phyloP scores from a whole-genome alignment of 2,329 filamentous ascomycete genomes.

The Biscogniauxia sp. region DNA sequence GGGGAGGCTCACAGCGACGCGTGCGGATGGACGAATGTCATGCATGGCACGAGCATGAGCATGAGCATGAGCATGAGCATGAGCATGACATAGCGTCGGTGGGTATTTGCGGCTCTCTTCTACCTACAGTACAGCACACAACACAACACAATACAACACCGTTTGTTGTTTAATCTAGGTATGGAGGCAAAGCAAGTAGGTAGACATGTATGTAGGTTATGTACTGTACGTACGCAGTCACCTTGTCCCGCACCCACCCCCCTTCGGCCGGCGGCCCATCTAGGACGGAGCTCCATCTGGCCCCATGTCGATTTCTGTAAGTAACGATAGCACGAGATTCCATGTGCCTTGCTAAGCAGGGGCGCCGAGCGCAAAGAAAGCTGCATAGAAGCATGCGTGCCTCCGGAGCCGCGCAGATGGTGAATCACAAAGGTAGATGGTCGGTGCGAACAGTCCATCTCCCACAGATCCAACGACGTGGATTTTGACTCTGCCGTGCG shows the following conservation, averaged over 20 bases:
- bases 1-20: slow-evolving; percentile 16
- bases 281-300: slow-evolving; percentile 22
- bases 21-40: slow-evolving; percentile 25
- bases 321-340: slow-evolving; percentile 33
- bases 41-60: slow-evolving; percentile 23
- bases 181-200: slow-evolving; percentile 10
- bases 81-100: slow-evolving; percentile 30
- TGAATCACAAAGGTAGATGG: slow-evolving; percentile 15
- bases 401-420: slow-evolving; percentile 25
- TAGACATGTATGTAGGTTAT: slow-evolving; percentile 10
- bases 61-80: slow-evolving; percentile 6
- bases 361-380: slow-evolving; percentile 13
- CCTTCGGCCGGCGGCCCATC: slow-evolving; percentile 17
- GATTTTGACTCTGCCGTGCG: slow-evolving; percentile 24
- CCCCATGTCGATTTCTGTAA: slow-evolving; percentile 7
- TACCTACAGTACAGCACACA: slow-evolving; percentile 14
- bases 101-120: slow-evolving; percentile 31
- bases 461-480: slow-evolving; percentile 20
- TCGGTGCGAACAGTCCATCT: slow-evolving; percentile 1
- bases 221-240: slow-evolving; percentile 16
- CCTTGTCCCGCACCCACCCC: slow-evolving; percentile 28
- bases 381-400: slow-evolving; percentile 30
- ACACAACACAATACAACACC: slow-evolving; percentile 1
- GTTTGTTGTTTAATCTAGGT: not conserved
- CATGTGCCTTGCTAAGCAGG: slow-evolving; percentile 18